Evolutionary conservation across 1,284 basidiomycete species (phyloP), one percentile per base, ranked within the genome.

Genomic region (Taiwanofungus camphoratus): DNA sequence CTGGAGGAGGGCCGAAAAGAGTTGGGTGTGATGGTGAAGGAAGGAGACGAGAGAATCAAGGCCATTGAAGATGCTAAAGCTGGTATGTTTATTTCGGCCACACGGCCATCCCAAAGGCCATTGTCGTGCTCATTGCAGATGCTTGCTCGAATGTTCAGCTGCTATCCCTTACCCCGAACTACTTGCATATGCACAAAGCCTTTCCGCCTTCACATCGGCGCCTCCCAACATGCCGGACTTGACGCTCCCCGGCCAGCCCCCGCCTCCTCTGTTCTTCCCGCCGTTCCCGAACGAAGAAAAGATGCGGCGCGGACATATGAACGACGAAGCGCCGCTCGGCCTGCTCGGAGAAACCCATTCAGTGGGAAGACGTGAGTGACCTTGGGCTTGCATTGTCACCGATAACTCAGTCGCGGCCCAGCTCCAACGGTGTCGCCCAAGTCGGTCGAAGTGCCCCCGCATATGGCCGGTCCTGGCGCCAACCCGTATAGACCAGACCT

Each of bases 271-370:
- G 30, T 88, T 90, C 70, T 87, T 87, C 66, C 87, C 87, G 18
- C 87, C 87, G 8, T 90, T 89, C 60, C 87, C 87, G 1, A 88
- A 87, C 56, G 87, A 89, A 66, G 87, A 87, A 60, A 88, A 87
- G 62, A 88, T 90, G 86, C 78, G 86, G 32, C 71, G 77, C 27
- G 87, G 87, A 0, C 74, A 74, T 45, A 75, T 90, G 61, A 87
- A 85, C 56, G 76, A 78, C 19, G 84, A 89, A 59, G 82, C 79
- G 18, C 84, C 87, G 1, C 69, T 90, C 40, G 87, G 83, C 3
- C 59, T 76, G 27, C 69, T 85, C 30, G 87, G 87, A 23, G 87
- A 90, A 65, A 86, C 80, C 3, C 84, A 87, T 58, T 77, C 80
- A 18, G 82, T 89, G 45, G 85, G 84, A 40, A 70, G 76, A 63